Conservation (phyloP, 2,329 filamentous ascomycete species). For the Colletotrichum liriopes region DNA sequence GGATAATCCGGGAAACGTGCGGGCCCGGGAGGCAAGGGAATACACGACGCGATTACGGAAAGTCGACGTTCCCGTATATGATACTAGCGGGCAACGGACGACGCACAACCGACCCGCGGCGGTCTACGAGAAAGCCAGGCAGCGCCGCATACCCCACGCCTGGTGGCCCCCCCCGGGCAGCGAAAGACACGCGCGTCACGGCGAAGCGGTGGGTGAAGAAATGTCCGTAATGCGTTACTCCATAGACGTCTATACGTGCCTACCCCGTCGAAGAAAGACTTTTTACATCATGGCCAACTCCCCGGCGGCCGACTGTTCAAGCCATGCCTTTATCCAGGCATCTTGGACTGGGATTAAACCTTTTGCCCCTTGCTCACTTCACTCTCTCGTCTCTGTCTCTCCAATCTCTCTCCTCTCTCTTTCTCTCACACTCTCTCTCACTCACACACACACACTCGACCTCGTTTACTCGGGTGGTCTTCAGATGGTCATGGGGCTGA, state of each 20-base stretch:
- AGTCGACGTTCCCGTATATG: background rate
- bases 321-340: conserved; percentile 37
- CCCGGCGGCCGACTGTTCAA: conserved; percentile 33
- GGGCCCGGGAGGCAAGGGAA: background rate
- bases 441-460: background rate
- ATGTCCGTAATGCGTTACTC: conserved; percentile 44
- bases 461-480: background rate
- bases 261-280: conserved; percentile 40
- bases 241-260: conserved; percentile 42
- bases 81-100: background rate
- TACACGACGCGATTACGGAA: background rate
- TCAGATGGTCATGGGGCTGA: background rate
- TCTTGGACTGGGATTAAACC: conserved; percentile 22
- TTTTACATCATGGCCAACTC: conserved; percentile 42
- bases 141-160: background rate
- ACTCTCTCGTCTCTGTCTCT: background rate
- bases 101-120: background rate
- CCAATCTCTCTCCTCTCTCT: background rate
- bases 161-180: background rate
- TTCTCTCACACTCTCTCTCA: no score
- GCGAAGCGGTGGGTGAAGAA: conserved; percentile 15
- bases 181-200: background rate
- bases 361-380: conserved; percentile 8
- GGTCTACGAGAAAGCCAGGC: no score
- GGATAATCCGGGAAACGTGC: background rate